Evolutionary conservation across 2,329 filamentous ascomycete species (phyloP).

Genomic region (Trichoderma brevicompactum): DNA sequence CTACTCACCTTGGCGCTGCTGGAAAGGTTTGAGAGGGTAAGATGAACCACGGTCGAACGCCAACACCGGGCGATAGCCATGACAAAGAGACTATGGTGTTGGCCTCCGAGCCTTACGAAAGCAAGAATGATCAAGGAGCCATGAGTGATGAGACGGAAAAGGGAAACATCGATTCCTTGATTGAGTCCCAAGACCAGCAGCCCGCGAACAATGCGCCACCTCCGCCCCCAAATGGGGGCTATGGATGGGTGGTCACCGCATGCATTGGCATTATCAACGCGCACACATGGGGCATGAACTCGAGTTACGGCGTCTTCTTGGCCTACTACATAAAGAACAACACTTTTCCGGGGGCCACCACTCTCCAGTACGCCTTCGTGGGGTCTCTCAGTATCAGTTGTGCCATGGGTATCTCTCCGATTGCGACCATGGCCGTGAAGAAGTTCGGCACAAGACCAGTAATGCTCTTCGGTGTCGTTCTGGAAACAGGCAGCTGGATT

Average conservation of each 20-base stretch:
- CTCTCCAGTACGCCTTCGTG: slow-evolving; percentile 76
- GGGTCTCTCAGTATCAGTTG: slow-evolving; percentile 50
- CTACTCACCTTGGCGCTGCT: background rate
- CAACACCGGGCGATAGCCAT: background rate
- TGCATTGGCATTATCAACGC: slow-evolving; percentile 60
- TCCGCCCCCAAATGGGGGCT: slow-evolving; percentile 62
- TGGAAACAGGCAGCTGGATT: slow-evolving; percentile 68
- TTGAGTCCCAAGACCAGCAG: slow-evolving; percentile 15
- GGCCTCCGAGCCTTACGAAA: background rate
- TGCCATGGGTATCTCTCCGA: slow-evolving; percentile 69
- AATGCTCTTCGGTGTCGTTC: slow-evolving; percentile 65
- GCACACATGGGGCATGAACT: slow-evolving; percentile 76
- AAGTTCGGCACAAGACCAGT: slow-evolving; percentile 66
- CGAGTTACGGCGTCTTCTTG: slow-evolving; percentile 55
- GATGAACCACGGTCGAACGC: slow-evolving; percentile 8
- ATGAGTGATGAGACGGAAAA: slow-evolving; percentile 16
- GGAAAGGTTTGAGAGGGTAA: background rate
- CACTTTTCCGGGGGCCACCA: slow-evolving; percentile 64
- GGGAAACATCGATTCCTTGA: background rate
- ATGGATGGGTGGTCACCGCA: slow-evolving; percentile 52
- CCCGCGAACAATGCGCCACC: slow-evolving; percentile 29
- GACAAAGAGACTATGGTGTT: slow-evolving; percentile 3
- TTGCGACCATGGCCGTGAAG: slow-evolving; percentile 66
- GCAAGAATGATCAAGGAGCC: background rate
- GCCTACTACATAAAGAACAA: slow-evolving; percentile 61